Conservation (phyloP, 1,284 basidiomycete species). For the Leccinum ponderosum region DNA sequence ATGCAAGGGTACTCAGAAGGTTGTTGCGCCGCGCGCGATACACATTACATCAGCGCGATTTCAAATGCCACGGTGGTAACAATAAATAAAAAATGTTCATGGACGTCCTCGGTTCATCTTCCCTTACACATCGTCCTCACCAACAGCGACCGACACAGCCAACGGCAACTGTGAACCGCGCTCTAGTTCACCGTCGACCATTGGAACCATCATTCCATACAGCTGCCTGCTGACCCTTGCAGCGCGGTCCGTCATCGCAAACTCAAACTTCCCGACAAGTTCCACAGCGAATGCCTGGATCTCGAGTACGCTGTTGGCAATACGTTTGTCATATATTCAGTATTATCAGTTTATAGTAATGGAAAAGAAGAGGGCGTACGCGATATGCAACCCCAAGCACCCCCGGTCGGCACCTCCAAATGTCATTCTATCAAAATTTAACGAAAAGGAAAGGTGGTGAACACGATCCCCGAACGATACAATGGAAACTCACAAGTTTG, state of each 20-base stretch:
- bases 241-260: constrained; percentile 40
- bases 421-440: constrained; percentile 36
- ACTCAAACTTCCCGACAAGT: constrained; percentile 49
- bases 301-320: constrained; percentile 40
- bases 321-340: neutral
- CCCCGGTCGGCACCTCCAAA: constrained; percentile 43
- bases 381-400: constrained; percentile 54
- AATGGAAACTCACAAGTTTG: constrained; percentile 45
- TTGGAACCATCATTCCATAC: constrained; percentile 46
- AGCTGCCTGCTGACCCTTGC: constrained; percentile 41
- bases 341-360: neutral
- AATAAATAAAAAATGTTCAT: too few species aligned
- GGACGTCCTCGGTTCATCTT: too few species aligned
- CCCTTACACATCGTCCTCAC: too few species aligned
- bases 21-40: too few species aligned
- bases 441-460: neutral
- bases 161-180: constrained; percentile 51
- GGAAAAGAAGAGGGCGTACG: constrained; percentile 2
- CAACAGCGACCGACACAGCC: constrained; percentile 40
- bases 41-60: too few species aligned
- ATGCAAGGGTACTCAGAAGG: too few species aligned
- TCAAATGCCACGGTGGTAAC: too few species aligned
- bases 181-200: constrained; percentile 45
- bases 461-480: neutral
- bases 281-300: constrained; percentile 52